A percentile compares a stretch with the other conserved stretches of the same genome.
Evolutionary conservation across 345 rosid genomes (phyloP).

Genomic region (Nasturtium officinale): DNA sequence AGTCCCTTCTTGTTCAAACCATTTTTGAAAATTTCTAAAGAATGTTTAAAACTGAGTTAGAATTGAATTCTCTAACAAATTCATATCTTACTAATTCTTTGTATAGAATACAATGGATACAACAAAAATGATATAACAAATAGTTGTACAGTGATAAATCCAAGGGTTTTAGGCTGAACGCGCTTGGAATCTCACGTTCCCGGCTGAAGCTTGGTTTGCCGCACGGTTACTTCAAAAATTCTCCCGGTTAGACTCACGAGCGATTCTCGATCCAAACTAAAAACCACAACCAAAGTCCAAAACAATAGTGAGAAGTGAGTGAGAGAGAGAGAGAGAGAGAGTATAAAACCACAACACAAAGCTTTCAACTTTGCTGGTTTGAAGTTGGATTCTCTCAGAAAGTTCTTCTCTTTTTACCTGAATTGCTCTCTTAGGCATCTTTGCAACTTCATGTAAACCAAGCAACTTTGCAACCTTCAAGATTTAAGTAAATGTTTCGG

Average conservation of each 20-base stretch:
- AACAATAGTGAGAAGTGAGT: neutral
- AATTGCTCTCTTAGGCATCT: constrained; percentile 87
- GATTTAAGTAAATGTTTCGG: neutral
- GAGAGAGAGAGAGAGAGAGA: neutral
- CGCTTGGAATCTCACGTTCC: constrained; percentile 54
- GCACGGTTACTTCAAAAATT: constrained; percentile 94
- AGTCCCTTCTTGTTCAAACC: neutral
- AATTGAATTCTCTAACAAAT: neutral
- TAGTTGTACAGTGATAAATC: constrained; percentile 5
- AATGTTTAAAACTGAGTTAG: neutral
- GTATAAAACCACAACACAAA: neutral
- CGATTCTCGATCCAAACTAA: constrained; percentile 94
- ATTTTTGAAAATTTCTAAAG: neutral
- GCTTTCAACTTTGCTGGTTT: constrained; percentile 24
- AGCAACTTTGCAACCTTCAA: constrained; percentile 81
- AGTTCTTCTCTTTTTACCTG: constrained; percentile 54
- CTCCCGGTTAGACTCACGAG: constrained; percentile 85
- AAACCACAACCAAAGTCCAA: constrained; percentile 11
- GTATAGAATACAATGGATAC: constrained; percentile 3
- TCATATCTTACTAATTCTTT: neutral
- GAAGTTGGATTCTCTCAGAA: neutral
- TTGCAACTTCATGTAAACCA: constrained; percentile 73
- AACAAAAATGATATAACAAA: neutral
- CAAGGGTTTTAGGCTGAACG: constrained; percentile 6
- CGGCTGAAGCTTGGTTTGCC: constrained; percentile 94